phyloP scores from a whole-genome alignment of 345 rosid species.

The Gossypium longicalyx region DNA sequence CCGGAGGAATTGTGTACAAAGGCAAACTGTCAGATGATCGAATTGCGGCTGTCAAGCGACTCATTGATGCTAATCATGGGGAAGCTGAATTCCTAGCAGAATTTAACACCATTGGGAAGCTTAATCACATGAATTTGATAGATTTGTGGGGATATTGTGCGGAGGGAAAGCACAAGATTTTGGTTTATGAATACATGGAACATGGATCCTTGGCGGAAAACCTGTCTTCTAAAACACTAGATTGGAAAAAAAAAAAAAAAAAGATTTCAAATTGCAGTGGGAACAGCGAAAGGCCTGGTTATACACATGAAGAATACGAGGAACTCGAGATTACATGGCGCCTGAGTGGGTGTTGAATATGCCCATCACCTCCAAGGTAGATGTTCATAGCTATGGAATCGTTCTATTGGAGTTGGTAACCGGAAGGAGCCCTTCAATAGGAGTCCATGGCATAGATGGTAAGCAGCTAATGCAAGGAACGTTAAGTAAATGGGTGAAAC shows the following conservation, averaged over 20 bases:
- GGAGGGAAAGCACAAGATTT: constrained; percentile 24
- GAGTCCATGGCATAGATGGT: background rate
- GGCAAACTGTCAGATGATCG: constrained; percentile 14
- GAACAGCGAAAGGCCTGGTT: constrained; percentile 24
- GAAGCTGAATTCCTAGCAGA: constrained; percentile 37
- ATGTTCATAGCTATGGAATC: constrained; percentile 37
- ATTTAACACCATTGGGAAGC: constrained; percentile 32
- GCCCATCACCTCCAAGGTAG: constrained; percentile 38
- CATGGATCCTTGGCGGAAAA: constrained; percentile 15
- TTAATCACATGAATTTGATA: constrained; percentile 33
- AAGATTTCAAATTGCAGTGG: constrained; percentile 21
- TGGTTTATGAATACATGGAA: constrained; percentile 25
- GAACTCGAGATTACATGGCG: constrained; percentile 30
- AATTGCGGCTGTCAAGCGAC: constrained; percentile 25
- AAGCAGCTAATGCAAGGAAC: background rate
- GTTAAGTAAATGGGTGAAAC: constrained; percentile 1
- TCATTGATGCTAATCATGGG: constrained; percentile 19
- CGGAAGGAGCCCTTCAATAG: background rate
- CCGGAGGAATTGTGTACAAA: constrained; percentile 27
- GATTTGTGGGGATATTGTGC: constrained; percentile 32
- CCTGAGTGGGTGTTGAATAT: constrained; percentile 25
- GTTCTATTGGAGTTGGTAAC: constrained; percentile 36
- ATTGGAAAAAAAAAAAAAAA: constrained; percentile 24
- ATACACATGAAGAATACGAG: constrained; percentile 7
- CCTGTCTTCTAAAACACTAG: constrained; percentile 11